phyloP scores from a whole-genome alignment of 768 basidiomycete species.

The Nevesoporus exiguus region DNA sequence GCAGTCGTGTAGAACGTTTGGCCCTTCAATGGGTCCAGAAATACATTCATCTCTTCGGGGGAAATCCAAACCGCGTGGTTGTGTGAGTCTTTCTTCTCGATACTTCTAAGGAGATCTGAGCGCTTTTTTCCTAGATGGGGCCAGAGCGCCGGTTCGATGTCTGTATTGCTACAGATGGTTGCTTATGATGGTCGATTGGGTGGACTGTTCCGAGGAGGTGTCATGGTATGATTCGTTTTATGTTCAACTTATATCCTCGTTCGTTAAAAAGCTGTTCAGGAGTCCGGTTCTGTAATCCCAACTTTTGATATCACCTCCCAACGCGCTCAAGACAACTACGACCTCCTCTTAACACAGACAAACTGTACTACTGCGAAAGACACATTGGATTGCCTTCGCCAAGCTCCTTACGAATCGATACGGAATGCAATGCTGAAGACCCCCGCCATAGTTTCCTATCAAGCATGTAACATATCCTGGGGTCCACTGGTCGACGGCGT shows the following conservation, averaged over 20 bases:
- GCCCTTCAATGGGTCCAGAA: slow-evolving; percentile 3
- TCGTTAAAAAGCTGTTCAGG: too few species aligned
- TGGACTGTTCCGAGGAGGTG: slow-evolving; percentile 17
- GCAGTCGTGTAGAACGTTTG: background rate
- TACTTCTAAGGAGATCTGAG: background rate
- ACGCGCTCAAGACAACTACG: too few species aligned
- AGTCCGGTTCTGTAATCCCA: too few species aligned
- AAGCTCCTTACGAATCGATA: too few species aligned
- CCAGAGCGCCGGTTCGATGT: background rate
- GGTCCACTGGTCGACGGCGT: slow-evolving; percentile 5
- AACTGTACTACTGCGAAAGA: too few species aligned
- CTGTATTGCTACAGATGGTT: slow-evolving; percentile 3
- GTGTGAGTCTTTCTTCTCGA: slow-evolving; percentile 10
- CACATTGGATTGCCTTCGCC: too few species aligned
- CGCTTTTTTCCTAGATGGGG: background rate
- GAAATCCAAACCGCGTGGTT: background rate
- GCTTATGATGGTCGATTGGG: slow-evolving; percentile 4
- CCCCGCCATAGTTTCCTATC: slow-evolving; percentile 9
- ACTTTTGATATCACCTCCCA: too few species aligned
- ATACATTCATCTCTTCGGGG: background rate
- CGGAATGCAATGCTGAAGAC: slow-evolving; percentile 2
- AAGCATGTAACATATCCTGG: slow-evolving; percentile 12
- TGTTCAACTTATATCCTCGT: too few species aligned
- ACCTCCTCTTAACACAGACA: too few species aligned
- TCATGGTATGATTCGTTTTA: slow-evolving; percentile 11